Conservation (phyloP, 192 early-diverging fungal genomes). For the Glomus cerebriforme region DNA sequence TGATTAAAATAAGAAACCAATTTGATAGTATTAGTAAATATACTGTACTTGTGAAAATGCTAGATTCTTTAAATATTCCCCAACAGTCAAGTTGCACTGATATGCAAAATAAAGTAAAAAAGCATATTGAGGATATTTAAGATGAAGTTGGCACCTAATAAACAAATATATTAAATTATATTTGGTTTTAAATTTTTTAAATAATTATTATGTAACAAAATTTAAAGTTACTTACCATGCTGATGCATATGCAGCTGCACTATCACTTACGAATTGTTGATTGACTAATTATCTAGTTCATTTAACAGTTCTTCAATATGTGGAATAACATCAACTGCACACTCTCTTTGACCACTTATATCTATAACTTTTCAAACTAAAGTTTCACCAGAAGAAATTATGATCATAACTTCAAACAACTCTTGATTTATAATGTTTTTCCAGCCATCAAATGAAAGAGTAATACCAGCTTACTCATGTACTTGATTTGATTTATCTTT, state of each 20-base stretch:
- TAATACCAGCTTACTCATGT: slow-evolving; percentile 3
- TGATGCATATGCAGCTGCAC: no score
- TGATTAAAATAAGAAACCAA: slow-evolving; percentile 1
- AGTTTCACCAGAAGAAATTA: background rate
- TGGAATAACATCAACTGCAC: slow-evolving; percentile 2
- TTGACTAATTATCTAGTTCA: background rate
- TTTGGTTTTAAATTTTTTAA: no score
- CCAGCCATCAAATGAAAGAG: no score
- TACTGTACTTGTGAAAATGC: background rate
- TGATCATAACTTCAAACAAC: slow-evolving; percentile 10
- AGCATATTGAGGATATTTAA: no score
- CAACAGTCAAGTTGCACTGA: no score
- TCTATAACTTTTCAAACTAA: slow-evolving; percentile 1
- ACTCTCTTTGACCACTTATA: background rate
- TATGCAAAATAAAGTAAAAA: no score
- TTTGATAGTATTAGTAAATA: background rate
- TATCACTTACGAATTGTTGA: no score
- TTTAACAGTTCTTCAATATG: slow-evolving; percentile 10
- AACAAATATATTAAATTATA: no score
- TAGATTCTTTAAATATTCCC: slow-evolving; percentile 20
- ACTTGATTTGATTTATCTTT: background rate
- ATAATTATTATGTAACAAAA: no score
- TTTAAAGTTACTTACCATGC: no score
- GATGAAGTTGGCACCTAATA: no score
- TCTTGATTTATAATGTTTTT: no score